Conservation (phyloP, 352 stramenopile species). For the Globisporangium nunn region DNA sequence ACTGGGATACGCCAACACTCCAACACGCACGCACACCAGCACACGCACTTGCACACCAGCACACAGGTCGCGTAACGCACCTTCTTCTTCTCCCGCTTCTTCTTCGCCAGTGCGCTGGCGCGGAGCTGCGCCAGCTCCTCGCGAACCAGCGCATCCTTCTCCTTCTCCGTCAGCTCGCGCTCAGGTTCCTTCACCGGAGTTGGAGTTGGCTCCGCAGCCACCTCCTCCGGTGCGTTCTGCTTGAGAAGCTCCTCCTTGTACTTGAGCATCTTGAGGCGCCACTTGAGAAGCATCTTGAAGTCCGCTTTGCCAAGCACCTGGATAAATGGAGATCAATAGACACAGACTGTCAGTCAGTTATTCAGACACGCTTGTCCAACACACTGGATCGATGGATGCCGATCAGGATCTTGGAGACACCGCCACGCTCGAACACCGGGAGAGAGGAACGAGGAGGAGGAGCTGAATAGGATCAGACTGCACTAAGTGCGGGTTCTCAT, state of each 20-base stretch:
- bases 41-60: conserved; percentile 16
- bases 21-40: conserved; percentile 11
- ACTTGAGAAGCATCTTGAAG: conserved; percentile 97
- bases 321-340: conserved; percentile 38
- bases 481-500: conserved; percentile 51
- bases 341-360: background rate
- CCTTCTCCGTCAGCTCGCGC: conserved; percentile 63
- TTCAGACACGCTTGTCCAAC: background rate
- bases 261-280: conserved; percentile 91
- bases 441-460: conserved; percentile 4
- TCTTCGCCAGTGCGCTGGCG: conserved; percentile 71
- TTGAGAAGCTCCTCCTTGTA: conserved; percentile 83
- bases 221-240: conserved; percentile 29
- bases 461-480: conserved; percentile 60
- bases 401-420: background rate
- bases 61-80: conserved; percentile 25
- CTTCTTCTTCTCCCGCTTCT: conserved; percentile 90
- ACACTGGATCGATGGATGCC: background rate
- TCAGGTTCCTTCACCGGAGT: conserved; percentile 22
- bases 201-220: conserved; percentile 12
- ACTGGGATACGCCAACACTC: conserved; percentile 72
- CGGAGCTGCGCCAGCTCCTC: conserved; percentile 78
- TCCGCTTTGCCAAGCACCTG: conserved; percentile 97
- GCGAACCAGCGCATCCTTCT: conserved; percentile 78
- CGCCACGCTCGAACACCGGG: background rate